Evolutionary conservation across 2,329 filamentous ascomycete species (phyloP), one percentile per base, ranked within the genome.

Genomic region (Diaporthe ampelina): DNA sequence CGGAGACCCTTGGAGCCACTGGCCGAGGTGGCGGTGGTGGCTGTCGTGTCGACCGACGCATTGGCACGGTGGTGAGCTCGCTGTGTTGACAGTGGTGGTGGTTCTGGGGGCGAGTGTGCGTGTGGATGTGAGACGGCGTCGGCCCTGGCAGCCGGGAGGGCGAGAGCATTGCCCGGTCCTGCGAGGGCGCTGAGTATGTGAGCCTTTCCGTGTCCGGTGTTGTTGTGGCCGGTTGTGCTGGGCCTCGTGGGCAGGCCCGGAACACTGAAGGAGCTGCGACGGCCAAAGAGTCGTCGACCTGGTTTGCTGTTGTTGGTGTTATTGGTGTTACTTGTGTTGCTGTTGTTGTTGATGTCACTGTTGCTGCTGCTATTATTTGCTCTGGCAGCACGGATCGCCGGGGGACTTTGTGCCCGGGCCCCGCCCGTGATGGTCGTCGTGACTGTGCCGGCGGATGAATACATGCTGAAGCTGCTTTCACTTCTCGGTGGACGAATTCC

Each of bases 241-340:
- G 61, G 40, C n/a, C 74, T 65, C 9, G 74, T 74, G 15, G 74
- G 61, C 11, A 73, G 61, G 9, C 72, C 74, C 10, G 74, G 72
- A 21, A 76, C 56, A 21, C 57, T 74, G 43, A 74, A 76, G 3
- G 74, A 76, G 50, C 68, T 72, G 21, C 56, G 71, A n/a, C 72
- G 72, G 17, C 72, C 68, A 48, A 74, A 76, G 11, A 76, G 37
- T 5, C 74, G 61, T 45, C 54, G 67, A 8, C 21, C 56, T 26
- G 43, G 35, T 11, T 32, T 48, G 69, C 71, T 72, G 52, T 48
- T 37, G n/a, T 10, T 57, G 17, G 7, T 35, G 29, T 48, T 37
- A 35, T 10, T 57, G 17, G 7, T 35, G 29, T 11, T 58, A 4
- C 5, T 58, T 9, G 4, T 58, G 29, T 13, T 58, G 56, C 15